Evolutionary conservation across 2,329 filamentous ascomycete species (phyloP).

Genomic region (Harringtonia aguacate): DNA sequence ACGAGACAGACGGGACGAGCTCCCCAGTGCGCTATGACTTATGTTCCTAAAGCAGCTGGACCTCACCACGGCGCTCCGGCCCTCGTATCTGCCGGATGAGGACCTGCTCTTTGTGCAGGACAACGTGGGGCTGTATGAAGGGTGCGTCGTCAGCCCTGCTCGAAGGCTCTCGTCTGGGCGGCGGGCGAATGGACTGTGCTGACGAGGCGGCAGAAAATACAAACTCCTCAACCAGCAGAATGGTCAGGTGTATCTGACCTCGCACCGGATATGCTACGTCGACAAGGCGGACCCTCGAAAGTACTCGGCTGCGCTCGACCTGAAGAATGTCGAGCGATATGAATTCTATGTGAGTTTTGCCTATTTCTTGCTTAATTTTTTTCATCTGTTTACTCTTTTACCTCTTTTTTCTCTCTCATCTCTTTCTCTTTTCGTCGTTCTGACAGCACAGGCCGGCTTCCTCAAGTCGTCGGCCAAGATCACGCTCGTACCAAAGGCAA

Average conservation of each 20-base stretch:
- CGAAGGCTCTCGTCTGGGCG: not conserved
- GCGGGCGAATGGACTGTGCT: not conserved
- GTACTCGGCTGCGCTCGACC: slow-evolving; percentile 72
- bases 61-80: slow-evolving; percentile 90
- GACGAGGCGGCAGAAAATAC: slow-evolving; percentile 56
- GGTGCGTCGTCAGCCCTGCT: slow-evolving; percentile 44
- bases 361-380: not conserved
- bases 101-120: slow-evolving; percentile 93
- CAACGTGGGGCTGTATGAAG: slow-evolving; percentile 94
- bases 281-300: slow-evolving; percentile 78
- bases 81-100: slow-evolving; percentile 86
- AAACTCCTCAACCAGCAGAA: slow-evolving; percentile 92
- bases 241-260: slow-evolving; percentile 92
- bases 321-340: slow-evolving; percentile 82
- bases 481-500: slow-evolving; percentile 73
- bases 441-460: slow-evolving; percentile 60
- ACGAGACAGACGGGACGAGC: slow-evolving; percentile 12
- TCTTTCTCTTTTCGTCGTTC: slow-evolving; percentile 8
- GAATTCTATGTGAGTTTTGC: slow-evolving; percentile 65
- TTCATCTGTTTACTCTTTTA: not conserved
- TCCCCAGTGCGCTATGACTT: slow-evolving; percentile 45
- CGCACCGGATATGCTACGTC: slow-evolving; percentile 91
- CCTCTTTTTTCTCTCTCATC: not conserved
- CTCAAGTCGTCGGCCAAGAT: slow-evolving; percentile 92
- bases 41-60: slow-evolving; percentile 97